Base-by-base conservation (phyloP, 257 asterid genomes). In the Capsicum baccatum region DNA sequence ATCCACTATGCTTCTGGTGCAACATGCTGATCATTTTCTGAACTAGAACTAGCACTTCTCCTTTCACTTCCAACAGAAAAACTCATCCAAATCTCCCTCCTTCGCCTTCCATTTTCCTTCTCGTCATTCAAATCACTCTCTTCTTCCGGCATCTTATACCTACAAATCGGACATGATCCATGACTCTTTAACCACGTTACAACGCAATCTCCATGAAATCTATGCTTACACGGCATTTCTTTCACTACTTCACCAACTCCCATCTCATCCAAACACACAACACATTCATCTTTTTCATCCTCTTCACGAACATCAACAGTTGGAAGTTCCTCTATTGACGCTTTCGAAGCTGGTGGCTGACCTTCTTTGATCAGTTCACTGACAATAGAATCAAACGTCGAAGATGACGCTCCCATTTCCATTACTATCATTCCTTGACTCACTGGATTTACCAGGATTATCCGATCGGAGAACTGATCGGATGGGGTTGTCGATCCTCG, bases 101-200 rank as follows among this genome's bases (percentile, higher is more conserved):
- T 76, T 44, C 93, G 85, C 42, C 88, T 89, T 19, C 91, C 79
- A 19, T 56, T 86, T 67, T 83, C 83, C 15, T 79, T 91, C 79
- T 80, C 82, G 83, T 80, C 67, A 81, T 69, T 88, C 33, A 86
- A 89, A 9, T 33, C 83, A 42, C 81, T 50, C 6, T 90, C 91
- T 48, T 92, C 96, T 79, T 82, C 90, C 7, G 97, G 98, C 98
- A 95, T 92, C 62, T 90, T 89, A 76, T 90, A 83, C 56, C 97
- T 85, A 71, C 98, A 95, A 82, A 95, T 92, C 12, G 98, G 98
- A 88, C 98, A 93, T 26, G 97, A 86, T 19, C 97, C 98, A 67
- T 95, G 96, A 70, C 89, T 83, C 13, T 70, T 86, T 88, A 95
- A 66, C 98, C 98, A 95, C 39, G 89, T 93, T 81, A 89, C 94